Evolutionary conservation across 441 rosid genomes (phyloP), one percentile per base, ranked within the genome.

Genomic region (Omphalea diandra): DNA sequence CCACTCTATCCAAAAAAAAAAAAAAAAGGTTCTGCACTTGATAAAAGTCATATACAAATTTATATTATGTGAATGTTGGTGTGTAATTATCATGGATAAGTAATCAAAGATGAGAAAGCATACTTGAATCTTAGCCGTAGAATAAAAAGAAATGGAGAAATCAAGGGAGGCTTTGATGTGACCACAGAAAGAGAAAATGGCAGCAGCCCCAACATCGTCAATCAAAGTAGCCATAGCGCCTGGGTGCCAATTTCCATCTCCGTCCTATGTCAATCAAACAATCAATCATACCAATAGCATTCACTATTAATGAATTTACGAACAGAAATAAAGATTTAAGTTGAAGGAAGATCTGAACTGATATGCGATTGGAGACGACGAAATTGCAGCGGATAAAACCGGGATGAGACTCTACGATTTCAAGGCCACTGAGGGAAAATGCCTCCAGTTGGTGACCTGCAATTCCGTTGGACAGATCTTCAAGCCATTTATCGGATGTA

Each of bases 161-260:
- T 87, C 88, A 67, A 85, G 72, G 8, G 83, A 69, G 18, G 69
- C 77, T 70, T 79, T 70, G 38, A 71, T 0, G 24, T 41, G 72
- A 22, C 79, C 87, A n/a, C 63, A 77, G 2, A 44, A 11, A 29
- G 84, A 81, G 73, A 72, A 80, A 1, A 82, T 73, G 14, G 84
- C 83, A 15, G 76, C 65, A 8, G 83, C 84, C 0, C 84, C 91
- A 10, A 87, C 75, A 32, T 73, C 65, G 22, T 88, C 94, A 18
- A 90, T 78, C 73, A 80, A 57, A 1, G 87, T 72, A 14, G 87
- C 80, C 46, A 89, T 82, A 0, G 86, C 88, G 73, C 93, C 95
- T 17, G 63, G 71, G 1, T 79, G 80, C 93, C 90, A 89, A 63
- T 73, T 83, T 49, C 92, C 87, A 76, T 83, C 79, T 40, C 67